These are phyloP conservation scores for Lepidium sativum DNA, from an alignment of 345 rosid genomes.

Conservation along the genomic window DNA sequence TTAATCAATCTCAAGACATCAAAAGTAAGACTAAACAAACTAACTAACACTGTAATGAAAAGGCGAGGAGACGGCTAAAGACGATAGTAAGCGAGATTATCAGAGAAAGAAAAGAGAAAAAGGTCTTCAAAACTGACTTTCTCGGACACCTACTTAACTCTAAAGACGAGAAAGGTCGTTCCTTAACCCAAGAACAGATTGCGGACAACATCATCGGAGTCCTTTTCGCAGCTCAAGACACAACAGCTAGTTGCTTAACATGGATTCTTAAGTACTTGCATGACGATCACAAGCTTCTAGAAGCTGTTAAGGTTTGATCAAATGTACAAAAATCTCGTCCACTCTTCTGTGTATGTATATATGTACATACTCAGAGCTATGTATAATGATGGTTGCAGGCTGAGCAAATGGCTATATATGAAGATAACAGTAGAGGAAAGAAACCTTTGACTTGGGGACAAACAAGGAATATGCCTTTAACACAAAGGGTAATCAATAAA, in stretches of 20 bases:
- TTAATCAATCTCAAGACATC: neutral
- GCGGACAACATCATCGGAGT: conserved; percentile 82
- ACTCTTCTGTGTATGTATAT: neutral
- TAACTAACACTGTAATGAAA: neutral
- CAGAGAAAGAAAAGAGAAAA: conserved; percentile 51
- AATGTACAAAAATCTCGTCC: neutral
- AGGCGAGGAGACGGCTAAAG: conserved; percentile 66
- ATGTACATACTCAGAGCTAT: neutral
- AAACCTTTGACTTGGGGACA: conserved; percentile 67
- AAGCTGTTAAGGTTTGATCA: conserved; percentile 59
- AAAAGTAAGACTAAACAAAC: neutral
- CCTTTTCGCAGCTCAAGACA: conserved; percentile 86
- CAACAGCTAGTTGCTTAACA: conserved; percentile 75
- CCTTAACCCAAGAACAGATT: conserved; percentile 42
- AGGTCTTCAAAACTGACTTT: conserved; percentile 32
- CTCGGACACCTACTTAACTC: conserved; percentile 50
- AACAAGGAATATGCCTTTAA: conserved; percentile 68
- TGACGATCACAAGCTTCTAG: conserved; percentile 48
- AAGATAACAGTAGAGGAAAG: conserved; percentile 44
- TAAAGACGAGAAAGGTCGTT: conserved; percentile 37
- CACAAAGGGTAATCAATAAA: conserved; percentile 43
- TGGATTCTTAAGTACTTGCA: conserved; percentile 82
- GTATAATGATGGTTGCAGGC: conserved; percentile 34
- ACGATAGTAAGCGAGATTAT: conserved; percentile 52
- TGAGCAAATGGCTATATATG: conserved; percentile 50